Evolutionary conservation across 225 moss, liverwort and hornwort genomes (phyloP), one percentile per base, ranked within the genome.

Genomic region (Asterella californica): DNA sequence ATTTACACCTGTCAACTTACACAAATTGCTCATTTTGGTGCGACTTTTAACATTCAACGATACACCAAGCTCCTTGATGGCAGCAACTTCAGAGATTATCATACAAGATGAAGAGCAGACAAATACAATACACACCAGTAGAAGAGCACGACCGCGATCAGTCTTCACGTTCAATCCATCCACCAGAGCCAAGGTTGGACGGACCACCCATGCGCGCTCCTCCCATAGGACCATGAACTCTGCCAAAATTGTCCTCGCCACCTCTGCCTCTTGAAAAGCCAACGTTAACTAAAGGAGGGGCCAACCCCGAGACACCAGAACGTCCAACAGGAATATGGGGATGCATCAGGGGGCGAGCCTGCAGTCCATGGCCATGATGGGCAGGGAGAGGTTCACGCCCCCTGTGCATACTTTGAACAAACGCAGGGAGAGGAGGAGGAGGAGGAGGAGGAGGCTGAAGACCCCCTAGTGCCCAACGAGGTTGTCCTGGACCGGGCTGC

Each of bases 151-250:
- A 74, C 8, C 30, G 52, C 27, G 32, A 74, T 54, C 52, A 74
- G 15, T 50, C 53, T n/a, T 73, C 29, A 32, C 10, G 32, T 27
- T 70, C 75, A 32, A 78, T 78, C 78, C 78, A 78, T 42, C 78
- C 78, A 25, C 78, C 78, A 12, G 78, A 27, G 27, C 78, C 78
- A 18, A 65, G 65, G 65, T 29, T 27, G 1, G 65, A 14, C 17
- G 36, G 63, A 78, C 38, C 64, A 34, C 75, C 55, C 6, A 29
- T 33, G 36, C 8, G 34, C 57, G 10, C 24, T 32, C 76, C 27
- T 25, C 76, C 60, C 36, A 18, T 33, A n/a, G 64, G 65, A 30
- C 27, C 64, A 65, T 4, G 22, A 60, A 8, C 64, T 65, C 78
- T 65, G 6, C 78, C 78, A 62, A 76, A 76, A 25, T 12, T 57